A percentile compares a stretch with the other conserved stretches of the same genome.
These are phyloP conservation scores for Fusarium illudens DNA, from an alignment of 2,329 filamentous ascomycete genomes.

Conservation along the genomic window DNA sequence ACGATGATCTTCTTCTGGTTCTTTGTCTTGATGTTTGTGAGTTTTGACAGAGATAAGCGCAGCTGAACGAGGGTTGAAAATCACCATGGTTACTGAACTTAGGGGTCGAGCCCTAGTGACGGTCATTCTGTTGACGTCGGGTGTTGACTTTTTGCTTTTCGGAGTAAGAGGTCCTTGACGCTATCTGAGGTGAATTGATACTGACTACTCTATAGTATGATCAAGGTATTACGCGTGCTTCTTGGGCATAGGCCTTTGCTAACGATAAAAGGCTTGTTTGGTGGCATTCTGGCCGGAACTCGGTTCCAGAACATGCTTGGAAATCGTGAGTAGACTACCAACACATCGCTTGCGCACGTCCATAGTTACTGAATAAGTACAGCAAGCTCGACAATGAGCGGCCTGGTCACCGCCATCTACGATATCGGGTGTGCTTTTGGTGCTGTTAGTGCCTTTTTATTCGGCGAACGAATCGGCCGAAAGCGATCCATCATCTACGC, in stretches of 20 bases:
- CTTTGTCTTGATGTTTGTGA: neutral
- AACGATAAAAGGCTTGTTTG: neutral
- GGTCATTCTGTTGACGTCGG: slow-evolving; percentile 5
- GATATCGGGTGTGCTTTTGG: slow-evolving; percentile 11
- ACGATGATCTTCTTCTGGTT: neutral
- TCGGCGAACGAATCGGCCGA: slow-evolving; percentile 6
- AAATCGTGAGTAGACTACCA: neutral
- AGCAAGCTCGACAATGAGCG: slow-evolving; percentile 12
- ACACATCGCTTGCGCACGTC: neutral
- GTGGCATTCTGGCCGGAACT: neutral
- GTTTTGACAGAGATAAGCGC: neutral
- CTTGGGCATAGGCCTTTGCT: neutral
- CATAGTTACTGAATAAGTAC: neutral
- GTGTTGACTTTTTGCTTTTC: slow-evolving; percentile 4
- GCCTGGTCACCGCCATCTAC: slow-evolving; percentile 11
- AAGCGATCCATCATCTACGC: slow-evolving; percentile 9
- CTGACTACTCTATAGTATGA: neutral
- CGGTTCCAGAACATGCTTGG: neutral
- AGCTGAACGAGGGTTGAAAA: neutral
- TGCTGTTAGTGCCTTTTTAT: slow-evolving; percentile 6
- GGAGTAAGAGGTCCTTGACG: neutral
- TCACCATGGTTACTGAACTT: slow-evolving; percentile 8
- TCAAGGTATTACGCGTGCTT: neutral
- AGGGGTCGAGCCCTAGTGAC: slow-evolving; percentile 5
- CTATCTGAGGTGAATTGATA: neutral